Evolutionary conservation across 2,329 filamentous ascomycete species (phyloP).

Genomic region (Colletotrichum tanaceti): DNA sequence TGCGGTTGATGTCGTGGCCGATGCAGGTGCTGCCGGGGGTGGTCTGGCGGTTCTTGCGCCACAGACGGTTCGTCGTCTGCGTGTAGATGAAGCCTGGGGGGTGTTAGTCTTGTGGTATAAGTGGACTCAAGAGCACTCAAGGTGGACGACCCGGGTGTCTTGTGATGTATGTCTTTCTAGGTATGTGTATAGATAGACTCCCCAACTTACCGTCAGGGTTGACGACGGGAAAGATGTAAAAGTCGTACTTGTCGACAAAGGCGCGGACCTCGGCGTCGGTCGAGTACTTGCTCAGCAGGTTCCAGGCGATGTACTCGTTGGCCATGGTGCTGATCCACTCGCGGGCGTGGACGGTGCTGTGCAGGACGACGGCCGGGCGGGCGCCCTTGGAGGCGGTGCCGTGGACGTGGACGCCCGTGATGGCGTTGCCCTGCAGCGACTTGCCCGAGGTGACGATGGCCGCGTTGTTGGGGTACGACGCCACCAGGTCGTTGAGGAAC

Average conservation of each 20-base stretch:
- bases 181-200: too few relatives aligned
- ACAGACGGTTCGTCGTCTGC: constrained; percentile 62
- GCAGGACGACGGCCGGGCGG: constrained; percentile 59
- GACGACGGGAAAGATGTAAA: constrained; percentile 67
- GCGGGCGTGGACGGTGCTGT: constrained; percentile 63
- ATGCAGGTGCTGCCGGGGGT: constrained; percentile 51
- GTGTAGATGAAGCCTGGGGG: constrained; percentile 63
- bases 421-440: constrained; percentile 57
- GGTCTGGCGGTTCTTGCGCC: constrained; percentile 63
- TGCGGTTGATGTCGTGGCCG: constrained; percentile 63
- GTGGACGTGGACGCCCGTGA: constrained; percentile 66
- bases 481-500: constrained; percentile 54
- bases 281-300: constrained; percentile 55
- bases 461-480: constrained; percentile 52
- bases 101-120: too few relatives aligned
- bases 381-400: constrained; percentile 51
- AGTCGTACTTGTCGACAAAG: constrained; percentile 68
- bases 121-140: too few relatives aligned
- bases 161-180: too few relatives aligned
- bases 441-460: constrained; percentile 56
- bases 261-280: constrained; percentile 47
- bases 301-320: constrained; percentile 60
- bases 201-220: constrained; percentile 64
- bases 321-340: constrained; percentile 61
- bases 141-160: too few relatives aligned